phyloP scores from a whole-genome alignment of 192 early-diverging fungal species.

The Backusella psychrophila region DNA sequence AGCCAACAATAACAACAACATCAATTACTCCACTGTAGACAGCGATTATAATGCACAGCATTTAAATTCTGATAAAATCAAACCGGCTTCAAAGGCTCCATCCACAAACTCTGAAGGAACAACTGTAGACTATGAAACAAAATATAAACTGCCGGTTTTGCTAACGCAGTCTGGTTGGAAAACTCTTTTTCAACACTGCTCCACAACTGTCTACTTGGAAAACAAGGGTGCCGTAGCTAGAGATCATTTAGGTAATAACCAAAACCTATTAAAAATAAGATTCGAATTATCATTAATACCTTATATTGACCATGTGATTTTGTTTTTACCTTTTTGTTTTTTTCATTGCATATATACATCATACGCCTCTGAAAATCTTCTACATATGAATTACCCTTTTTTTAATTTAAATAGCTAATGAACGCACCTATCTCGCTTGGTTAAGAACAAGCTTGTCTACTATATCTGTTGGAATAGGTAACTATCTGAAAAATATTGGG shows the following conservation, averaged over 20 bases:
- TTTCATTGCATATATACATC: neutral
- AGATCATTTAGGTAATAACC: conserved; percentile 67
- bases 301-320: neutral
- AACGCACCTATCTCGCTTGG: conserved; percentile 79
- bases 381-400: neutral
- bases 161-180: neutral
- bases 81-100: neutral
- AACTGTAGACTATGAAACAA: neutral
- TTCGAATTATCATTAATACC: neutral
- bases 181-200: neutral
- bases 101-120: neutral
- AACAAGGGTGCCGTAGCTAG: conserved; percentile 78
- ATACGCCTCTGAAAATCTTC: neutral
- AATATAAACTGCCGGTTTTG: neutral
- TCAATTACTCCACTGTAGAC: neutral
- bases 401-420: conserved; percentile 53
- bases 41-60: neutral
- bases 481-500: neutral
- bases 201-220: conserved; percentile 47
- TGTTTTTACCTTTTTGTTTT: neutral
- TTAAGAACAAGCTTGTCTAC: conserved; percentile 69
- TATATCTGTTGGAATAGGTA: conserved; percentile 69
- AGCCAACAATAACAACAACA: neutral
- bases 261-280: neutral
- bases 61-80: neutral